Conservation (phyloP, 106 monocot genomes). For the Gastrodia elata region DNA sequence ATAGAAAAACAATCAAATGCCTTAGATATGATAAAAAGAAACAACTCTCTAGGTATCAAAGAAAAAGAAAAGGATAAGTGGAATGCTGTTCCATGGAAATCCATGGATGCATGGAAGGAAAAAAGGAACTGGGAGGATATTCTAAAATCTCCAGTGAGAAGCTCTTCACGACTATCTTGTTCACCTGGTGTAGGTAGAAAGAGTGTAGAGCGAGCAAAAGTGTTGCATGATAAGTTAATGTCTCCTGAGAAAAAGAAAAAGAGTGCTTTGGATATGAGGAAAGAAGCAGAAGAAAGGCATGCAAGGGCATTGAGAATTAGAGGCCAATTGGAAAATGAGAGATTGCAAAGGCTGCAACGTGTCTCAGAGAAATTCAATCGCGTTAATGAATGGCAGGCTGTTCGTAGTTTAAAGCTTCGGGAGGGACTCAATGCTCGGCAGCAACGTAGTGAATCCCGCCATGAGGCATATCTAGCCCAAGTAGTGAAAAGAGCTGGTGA, state of each 20-base stretch:
- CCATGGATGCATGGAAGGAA: conserved; percentile 98
- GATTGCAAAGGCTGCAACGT: conserved; percentile 76
- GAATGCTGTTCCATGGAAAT: conserved; percentile 50
- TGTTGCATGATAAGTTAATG: conserved; percentile 87
- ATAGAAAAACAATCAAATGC: conserved; percentile 34
- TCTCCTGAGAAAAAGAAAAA: conserved; percentile 95
- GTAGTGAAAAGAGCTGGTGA: conserved; percentile 90
- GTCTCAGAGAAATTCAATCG: conserved; percentile 92
- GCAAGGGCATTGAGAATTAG: conserved; percentile 87
- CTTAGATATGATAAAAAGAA: conserved; percentile 27
- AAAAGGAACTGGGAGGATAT: conserved; percentile 97
- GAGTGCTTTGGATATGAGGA: conserved; percentile 75
- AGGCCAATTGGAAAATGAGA: conserved; percentile 83
- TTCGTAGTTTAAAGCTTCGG: conserved; percentile 67
- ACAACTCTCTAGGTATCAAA: conserved; percentile 25
- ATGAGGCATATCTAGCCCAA: conserved; percentile 94
- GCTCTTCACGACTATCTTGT: conserved; percentile 49
- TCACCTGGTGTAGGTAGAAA: conserved; percentile 70
- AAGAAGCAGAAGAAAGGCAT: conserved; percentile 92
- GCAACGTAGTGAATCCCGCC: conserved; percentile 74
- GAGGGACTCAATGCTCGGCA: conserved; percentile 90
- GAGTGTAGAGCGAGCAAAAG: conserved; percentile 52
- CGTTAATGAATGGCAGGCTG: conserved; percentile 97
- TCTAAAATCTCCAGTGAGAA: conserved; percentile 65
- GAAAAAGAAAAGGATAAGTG: conserved; percentile 56